Conservation (phyloP, 768 basidiomycete species). For the Pleurotus ostreatus region DNA sequence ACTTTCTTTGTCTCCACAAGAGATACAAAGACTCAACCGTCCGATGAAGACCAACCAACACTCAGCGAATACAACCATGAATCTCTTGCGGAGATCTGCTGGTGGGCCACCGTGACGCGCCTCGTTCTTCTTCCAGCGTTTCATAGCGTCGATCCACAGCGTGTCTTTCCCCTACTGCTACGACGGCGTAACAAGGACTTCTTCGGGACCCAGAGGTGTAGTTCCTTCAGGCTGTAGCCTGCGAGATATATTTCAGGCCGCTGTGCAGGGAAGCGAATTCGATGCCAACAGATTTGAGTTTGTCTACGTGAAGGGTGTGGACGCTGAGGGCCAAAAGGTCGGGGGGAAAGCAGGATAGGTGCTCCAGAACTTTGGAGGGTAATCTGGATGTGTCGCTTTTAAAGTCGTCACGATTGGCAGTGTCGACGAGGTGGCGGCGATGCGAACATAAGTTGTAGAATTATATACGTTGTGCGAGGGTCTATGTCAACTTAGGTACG, state of each 20-base stretch:
- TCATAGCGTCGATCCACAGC: constrained; percentile 45
- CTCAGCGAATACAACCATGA: not conserved
- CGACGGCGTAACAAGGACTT: constrained; percentile 34
- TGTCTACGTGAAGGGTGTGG: constrained; percentile 50
- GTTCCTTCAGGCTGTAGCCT: constrained; percentile 16
- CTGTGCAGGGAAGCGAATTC: constrained; percentile 20
- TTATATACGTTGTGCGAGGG: not conserved
- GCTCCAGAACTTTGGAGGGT: constrained; percentile 53
- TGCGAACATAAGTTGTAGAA: not conserved
- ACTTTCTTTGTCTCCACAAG: constrained; percentile 62
- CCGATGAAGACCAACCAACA: constrained; percentile 26
- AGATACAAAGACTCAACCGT: constrained; percentile 72
- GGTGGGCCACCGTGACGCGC: constrained; percentile 39
- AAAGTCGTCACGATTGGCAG: constrained; percentile 39
- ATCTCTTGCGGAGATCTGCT: constrained; percentile 27
- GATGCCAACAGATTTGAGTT: constrained; percentile 31
- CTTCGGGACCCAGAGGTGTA: constrained; percentile 73
- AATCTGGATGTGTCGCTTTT: constrained; percentile 19
- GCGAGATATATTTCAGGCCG: not conserved
- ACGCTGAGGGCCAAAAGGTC: constrained; percentile 72
- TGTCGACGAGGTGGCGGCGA: constrained; percentile 57
- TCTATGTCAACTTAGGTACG: not conserved
- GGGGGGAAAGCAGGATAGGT: constrained; percentile 75
- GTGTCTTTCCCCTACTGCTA: constrained; percentile 18
- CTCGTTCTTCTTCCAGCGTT: constrained; percentile 43